Evolutionary conservation across 257 asterid genomes (phyloP).

Genomic region (Nicotiana paniculata): DNA sequence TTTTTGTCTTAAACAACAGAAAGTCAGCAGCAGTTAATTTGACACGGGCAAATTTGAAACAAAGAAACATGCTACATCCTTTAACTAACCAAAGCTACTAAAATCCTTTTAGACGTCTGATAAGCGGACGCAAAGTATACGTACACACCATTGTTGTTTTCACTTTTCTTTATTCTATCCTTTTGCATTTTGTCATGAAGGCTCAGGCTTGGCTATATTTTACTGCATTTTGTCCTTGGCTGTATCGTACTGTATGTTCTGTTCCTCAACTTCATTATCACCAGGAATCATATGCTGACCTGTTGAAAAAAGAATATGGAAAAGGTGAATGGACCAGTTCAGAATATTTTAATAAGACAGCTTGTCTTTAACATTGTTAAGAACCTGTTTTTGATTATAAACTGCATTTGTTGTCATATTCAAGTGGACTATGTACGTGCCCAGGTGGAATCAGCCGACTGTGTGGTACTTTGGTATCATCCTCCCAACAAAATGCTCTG

Average conservation of each 20-base stretch:
- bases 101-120: not conserved
- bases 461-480: constrained; percentile 65
- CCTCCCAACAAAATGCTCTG: constrained; percentile 68
- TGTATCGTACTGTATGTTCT: constrained; percentile 32
- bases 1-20: not conserved
- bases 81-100: not conserved
- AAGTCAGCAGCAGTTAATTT: not conserved
- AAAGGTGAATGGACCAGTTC: not conserved
- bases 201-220: not conserved
- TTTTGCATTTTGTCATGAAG: not conserved
- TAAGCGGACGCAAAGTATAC: not conserved
- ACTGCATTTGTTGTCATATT: constrained; percentile 72
- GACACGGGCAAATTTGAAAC: not conserved
- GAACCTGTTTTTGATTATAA: constrained; percentile 54
- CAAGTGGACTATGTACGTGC: constrained; percentile 49
- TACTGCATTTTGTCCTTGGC: not conserved
- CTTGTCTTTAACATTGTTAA: not conserved
- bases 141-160: not conserved
- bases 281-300: constrained; percentile 64
- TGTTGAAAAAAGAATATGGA: not conserved
- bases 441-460: constrained; percentile 45
- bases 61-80: not conserved
- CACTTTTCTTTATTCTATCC: not conserved
- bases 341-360: not conserved
- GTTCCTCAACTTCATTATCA: constrained; percentile 71